Evolutionary conservation across 1,284 basidiomycete species (phyloP).

Genomic region (Fomitiporia mediterranea): DNA sequence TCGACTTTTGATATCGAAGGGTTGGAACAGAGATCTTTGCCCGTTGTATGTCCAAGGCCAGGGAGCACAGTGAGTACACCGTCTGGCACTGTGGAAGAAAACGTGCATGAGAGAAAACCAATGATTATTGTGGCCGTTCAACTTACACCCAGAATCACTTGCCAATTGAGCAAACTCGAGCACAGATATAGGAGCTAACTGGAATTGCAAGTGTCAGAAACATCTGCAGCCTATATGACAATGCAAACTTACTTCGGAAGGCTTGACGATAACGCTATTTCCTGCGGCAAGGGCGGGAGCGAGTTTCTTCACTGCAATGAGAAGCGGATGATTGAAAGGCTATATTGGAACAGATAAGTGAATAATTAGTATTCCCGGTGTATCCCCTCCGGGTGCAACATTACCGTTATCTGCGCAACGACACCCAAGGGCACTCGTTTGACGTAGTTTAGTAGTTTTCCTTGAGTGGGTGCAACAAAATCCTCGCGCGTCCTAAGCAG

Average conservation of each 20-base stretch:
- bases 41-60: conserved; percentile 60
- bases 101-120: neutral
- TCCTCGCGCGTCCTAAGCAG: conserved; percentile 64
- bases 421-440: conserved; percentile 76
- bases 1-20: conserved; percentile 73
- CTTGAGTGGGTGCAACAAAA: conserved; percentile 73
- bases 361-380: too few species aligned
- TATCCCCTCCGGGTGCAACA: too few species aligned
- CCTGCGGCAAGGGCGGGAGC: conserved; percentile 81
- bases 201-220: conserved; percentile 7
- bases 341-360: conserved; percentile 27
- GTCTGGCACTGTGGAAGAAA: conserved; percentile 51
- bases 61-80: conserved; percentile 72
- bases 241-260: conserved; percentile 53
- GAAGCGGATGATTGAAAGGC: conserved; percentile 80
- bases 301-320: conserved; percentile 84
- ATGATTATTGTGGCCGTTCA: neutral
- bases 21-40: conserved; percentile 59
- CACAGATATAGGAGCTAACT: conserved; percentile 76
- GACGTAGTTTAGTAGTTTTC: conserved; percentile 72
- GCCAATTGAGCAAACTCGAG: conserved; percentile 69
- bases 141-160: conserved; percentile 57
- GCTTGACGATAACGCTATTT: conserved; percentile 79
- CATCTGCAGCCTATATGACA: neutral
- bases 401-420: conserved; percentile 76